These are phyloP conservation scores for Zygosaccharomyces bailii DNA, from an alignment of 805 yeast species.

Conservation along the genomic window DNA sequence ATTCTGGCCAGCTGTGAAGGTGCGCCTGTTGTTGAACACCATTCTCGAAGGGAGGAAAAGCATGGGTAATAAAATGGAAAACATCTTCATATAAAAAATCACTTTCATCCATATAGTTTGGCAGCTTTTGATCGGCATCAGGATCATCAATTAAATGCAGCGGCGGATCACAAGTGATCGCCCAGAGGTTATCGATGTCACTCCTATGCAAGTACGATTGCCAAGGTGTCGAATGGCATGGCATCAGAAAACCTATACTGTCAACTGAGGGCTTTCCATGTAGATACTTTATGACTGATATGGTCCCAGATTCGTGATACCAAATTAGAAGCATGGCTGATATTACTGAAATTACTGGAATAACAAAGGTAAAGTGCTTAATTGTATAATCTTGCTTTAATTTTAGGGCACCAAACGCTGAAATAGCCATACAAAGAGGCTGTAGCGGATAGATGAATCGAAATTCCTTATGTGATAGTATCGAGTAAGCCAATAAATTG, in stretches of 20 bases:
- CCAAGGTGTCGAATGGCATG: slow-evolving; percentile 98
- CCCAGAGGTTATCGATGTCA: slow-evolving; percentile 56
- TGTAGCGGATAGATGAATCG: slow-evolving; percentile 83
- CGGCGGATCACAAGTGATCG: slow-evolving; percentile 92
- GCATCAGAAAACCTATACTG: slow-evolving; percentile 79
- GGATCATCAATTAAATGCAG: slow-evolving; percentile 36
- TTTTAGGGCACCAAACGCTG: slow-evolving; percentile 40
- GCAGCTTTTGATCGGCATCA: slow-evolving; percentile 35
- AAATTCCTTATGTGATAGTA: slow-evolving; percentile 81
- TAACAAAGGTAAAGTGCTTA: slow-evolving; percentile 14
- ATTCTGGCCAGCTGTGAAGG: slow-evolving; percentile 63
- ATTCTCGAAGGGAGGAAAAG: slow-evolving; percentile 45
- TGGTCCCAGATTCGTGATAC: slow-evolving; percentile 84
- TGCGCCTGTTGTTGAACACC: slow-evolving; percentile 26
- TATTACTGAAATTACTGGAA: slow-evolving; percentile 21
- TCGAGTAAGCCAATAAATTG: slow-evolving; percentile 57
- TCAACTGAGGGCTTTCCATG: slow-evolving; percentile 40
- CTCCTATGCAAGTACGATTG: slow-evolving; percentile 74
- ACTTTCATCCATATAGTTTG: slow-evolving; percentile 74
- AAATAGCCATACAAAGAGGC: slow-evolving; percentile 60
- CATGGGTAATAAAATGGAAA: slow-evolving; percentile 45
- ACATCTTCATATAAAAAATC: slow-evolving; percentile 77
- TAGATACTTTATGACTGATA: slow-evolving; percentile 58
- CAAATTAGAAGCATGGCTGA: slow-evolving; percentile 47
- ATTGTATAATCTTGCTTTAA: not conserved